Evolutionary conservation across 257 asterid species (phyloP).

Genomic region (Petrea volubilis): DNA sequence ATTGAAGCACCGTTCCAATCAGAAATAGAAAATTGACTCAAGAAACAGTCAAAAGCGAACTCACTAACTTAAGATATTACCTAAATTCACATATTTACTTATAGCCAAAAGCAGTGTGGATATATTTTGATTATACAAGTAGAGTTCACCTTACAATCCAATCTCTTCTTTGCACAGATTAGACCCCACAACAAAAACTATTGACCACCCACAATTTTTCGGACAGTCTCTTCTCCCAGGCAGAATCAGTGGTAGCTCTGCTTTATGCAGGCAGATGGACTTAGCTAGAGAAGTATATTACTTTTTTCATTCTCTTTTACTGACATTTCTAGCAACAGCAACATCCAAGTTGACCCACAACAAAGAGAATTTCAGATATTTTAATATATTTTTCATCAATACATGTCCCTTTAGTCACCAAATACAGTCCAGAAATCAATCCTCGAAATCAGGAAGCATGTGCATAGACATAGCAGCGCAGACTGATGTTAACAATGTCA

Average conservation of each 20-base stretch:
- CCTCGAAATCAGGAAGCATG: neutral
- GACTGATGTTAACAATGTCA: neutral
- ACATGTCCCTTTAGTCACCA: neutral
- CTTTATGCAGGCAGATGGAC: neutral
- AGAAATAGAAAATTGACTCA: neutral
- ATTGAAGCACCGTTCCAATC: neutral
- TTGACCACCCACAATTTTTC: neutral
- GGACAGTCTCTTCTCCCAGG: neutral
- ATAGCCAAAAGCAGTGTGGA: constrained; percentile 4
- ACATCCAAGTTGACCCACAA: neutral
- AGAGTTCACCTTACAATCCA: neutral
- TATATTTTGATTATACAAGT: neutral
- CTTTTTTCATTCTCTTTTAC: neutral
- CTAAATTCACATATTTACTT: neutral
- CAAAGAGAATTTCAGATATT: neutral
- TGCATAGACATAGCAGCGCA: neutral
- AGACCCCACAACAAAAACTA: neutral
- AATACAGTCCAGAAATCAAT: neutral
- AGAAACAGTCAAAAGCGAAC: neutral
- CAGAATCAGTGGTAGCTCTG: neutral
- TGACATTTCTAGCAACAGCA: neutral
- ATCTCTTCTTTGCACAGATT: neutral
- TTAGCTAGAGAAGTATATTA: neutral
- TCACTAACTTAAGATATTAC: neutral
- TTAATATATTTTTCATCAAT: neutral